These are phyloP conservation scores for Ogataea henricii DNA, from an alignment of 805 yeast genomes.

Conservation along the genomic window DNA sequence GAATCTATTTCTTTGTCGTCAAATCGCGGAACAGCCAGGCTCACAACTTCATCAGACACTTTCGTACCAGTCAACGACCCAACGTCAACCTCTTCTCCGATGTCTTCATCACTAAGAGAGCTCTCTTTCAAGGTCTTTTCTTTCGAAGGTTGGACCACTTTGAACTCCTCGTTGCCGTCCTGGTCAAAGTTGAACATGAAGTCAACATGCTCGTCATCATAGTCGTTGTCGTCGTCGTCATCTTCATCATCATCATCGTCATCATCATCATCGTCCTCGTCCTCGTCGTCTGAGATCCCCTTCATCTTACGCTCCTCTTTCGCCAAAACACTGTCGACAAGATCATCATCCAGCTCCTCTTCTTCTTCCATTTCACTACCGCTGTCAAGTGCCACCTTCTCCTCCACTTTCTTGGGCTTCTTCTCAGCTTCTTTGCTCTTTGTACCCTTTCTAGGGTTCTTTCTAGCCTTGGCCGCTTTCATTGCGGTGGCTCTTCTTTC, in stretches of 20 bases:
- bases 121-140: slow-evolving; percentile 5
- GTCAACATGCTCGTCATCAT: slow-evolving; percentile 32
- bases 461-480: slow-evolving; percentile 43
- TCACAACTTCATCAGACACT: slow-evolving; percentile 28
- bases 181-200: slow-evolving; percentile 40
- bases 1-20: slow-evolving; percentile 47
- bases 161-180: slow-evolving; percentile 38
- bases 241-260: slow-evolving; percentile 38
- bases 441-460: slow-evolving; percentile 25
- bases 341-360: slow-evolving; percentile 42
- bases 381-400: slow-evolving; percentile 6
- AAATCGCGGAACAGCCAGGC: slow-evolving; percentile 52
- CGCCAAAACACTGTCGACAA: slow-evolving; percentile 44
- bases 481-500: slow-evolving; percentile 60
- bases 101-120: slow-evolving; percentile 51
- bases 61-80: slow-evolving; percentile 29
- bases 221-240: slow-evolving; percentile 37
- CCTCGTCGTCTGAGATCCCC: slow-evolving; percentile 27
- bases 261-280: slow-evolving; percentile 34
- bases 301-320: slow-evolving; percentile 42
- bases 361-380: slow-evolving; percentile 31
- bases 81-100: slow-evolving; percentile 55
- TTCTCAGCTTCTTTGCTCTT: slow-evolving; percentile 14
- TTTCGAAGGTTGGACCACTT: slow-evolving; percentile 14
- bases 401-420: slow-evolving; percentile 7